Conservation (phyloP, 2,329 filamentous ascomycete species). For the Xylaria polymorpha region DNA sequence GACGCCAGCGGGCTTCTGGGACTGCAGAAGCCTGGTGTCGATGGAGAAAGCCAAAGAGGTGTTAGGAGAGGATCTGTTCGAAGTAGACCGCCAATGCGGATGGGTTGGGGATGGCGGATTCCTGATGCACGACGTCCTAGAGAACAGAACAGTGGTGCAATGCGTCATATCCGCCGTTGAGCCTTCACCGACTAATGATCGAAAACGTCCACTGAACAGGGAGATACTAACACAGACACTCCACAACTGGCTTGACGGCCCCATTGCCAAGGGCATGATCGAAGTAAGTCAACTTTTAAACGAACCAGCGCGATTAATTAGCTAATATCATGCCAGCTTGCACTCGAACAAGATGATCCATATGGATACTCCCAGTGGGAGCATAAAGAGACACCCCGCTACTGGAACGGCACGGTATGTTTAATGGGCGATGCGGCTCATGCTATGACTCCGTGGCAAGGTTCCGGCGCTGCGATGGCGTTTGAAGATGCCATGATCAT, state of each 20-base stretch:
- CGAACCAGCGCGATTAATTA: too few relatives aligned
- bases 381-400: conserved; percentile 12
- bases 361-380: conserved; percentile 11
- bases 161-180: too few relatives aligned
- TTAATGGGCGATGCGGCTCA: conserved; percentile 23
- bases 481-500: conserved; percentile 23
- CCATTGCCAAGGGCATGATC: conserved; percentile 8
- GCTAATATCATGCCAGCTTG: conserved; percentile 7
- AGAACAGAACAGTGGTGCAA: too few relatives aligned
- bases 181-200: background rate
- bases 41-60: conserved; percentile 10
- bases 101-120: conserved; percentile 21
- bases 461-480: conserved; percentile 17
- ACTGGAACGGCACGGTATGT: conserved; percentile 11
- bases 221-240: too few relatives aligned
- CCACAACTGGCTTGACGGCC: too few relatives aligned
- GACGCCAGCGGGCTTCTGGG: conserved; percentile 36
- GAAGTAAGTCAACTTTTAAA: too few relatives aligned
- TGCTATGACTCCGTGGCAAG: conserved; percentile 17
- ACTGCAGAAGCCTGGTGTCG: conserved; percentile 17
- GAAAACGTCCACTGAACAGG: background rate
- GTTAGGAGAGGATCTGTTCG: conserved; percentile 13
- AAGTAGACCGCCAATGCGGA: too few relatives aligned
- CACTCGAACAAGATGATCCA: too few relatives aligned
- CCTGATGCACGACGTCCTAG: conserved; percentile 10